Evolutionary conservation across 1,284 basidiomycete genomes (phyloP), one percentile per base, ranked within the genome.

Genomic region (Lentinus polychrous): DNA sequence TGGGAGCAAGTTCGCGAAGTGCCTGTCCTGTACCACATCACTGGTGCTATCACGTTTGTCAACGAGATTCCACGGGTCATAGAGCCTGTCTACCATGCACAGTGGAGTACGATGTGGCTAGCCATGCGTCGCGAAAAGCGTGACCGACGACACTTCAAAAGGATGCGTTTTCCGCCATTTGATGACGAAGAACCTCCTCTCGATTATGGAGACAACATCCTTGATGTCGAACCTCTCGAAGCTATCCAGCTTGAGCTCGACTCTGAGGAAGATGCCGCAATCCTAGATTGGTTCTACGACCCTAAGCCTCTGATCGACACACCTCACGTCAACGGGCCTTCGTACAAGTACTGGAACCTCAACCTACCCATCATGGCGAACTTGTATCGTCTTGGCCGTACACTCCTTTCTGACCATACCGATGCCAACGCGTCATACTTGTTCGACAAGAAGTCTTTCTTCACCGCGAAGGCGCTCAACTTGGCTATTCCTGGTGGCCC

Each of bases 21-120:
- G 2, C 93, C 92, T 8, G 92, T 95, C 17, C 76, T 98, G 50
- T 97, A 97, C 70, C 94, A 97, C 63, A 94, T 99, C 61, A 98
- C 96, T n/a, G 96, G 96, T 57, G 96, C 96, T 43, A 99, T 99
- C 68, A 99, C 96, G 1, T 99, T 99, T 62, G 94, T 99, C 60
- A 99, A 99, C 71, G 94, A 99, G 67, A 88, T 97, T 36, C 96
- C 96, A 43, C 86, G 91, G 42, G 85, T 99, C 55, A 91, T 99
- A 52, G 94, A 98, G 65, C 96, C 96, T 4, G 82, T 99, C 17
- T 99, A 97, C 68, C 96, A 99, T 65, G 94, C 96, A 0, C 96
- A 99, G 63, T 99, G 96, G 96, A 94, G 93, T 60, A 91, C 92
- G 3, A 99, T 99, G 96, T 99, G 96, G 96, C 76, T 99, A 34